Base-by-base conservation (phyloP, 495 filamentous ascomycete species). In the Penicillium paxilli region DNA sequence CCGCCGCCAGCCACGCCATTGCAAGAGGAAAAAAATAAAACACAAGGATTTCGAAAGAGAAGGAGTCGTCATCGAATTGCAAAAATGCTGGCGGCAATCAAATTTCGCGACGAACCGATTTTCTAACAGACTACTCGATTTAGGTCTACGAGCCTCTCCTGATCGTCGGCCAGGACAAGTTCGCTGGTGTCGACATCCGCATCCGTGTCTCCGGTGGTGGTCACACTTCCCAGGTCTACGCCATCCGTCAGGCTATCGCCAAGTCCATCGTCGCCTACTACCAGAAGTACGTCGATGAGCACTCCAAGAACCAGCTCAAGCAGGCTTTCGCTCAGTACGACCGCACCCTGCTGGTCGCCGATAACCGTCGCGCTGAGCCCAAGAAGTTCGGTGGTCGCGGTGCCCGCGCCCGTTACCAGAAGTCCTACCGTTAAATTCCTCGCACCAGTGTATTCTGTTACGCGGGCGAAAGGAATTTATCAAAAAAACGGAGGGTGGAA, bases 241-340 rank as follows among this genome's bases (percentile, higher is more conserved):
- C 94, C 66, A 91, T 96, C 81, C 92, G 94, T 66, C 94, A 98
- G 83, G 93, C 95, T 60, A 98, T 98, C 76, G 86, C 92, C 78
- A 98, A 98, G 84, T 90, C 88, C 67, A 90, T 96, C 62, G 90
- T 98, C 69, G 92, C 94, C 76, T 98, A 98, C 88, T 98, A 96
- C 88, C 94, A 97, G 85, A 98, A 98, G 83, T 98, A 87, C 81
- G 90, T 98, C 76, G 94, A 98, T 72, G 94, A 98, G 87, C 91
- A 98, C 86, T 87, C 88, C 81, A 98, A 98, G 90, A 98, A 97
- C 86, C 82, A 88, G 79, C 83, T 98, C 65, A 98, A 98, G 90
- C 87, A 91, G 75, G 88, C 89, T 57, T 83, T 98, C 57, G 87
- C 89, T 68, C 83, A 89, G 73, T 98, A 95, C 83, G 94, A 98